These are phyloP conservation scores for Collybiopsis confluens DNA, from an alignment of 768 basidiomycete genomes.

Conservation along the genomic window DNA sequence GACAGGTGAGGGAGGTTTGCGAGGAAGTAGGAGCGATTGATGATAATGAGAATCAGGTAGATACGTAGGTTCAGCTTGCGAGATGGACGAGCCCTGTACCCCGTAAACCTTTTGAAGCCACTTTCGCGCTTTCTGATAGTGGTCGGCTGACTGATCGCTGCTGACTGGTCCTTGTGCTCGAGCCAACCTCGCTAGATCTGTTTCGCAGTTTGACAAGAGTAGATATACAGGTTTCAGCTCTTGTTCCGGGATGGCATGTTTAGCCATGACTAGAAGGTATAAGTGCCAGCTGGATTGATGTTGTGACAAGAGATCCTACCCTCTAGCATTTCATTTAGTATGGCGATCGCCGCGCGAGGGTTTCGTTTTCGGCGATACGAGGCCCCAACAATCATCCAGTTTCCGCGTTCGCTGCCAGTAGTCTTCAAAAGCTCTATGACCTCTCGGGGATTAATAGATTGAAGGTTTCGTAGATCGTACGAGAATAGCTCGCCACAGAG, in stretches of 20 bases:
- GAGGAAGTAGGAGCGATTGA: background rate
- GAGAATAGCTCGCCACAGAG: constrained; percentile 36
- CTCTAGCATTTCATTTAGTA: constrained; percentile 43
- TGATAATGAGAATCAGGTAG: background rate
- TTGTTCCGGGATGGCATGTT: constrained; percentile 28
- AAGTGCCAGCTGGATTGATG: background rate
- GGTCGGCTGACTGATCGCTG: too few species aligned
- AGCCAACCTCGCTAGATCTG: constrained; percentile 34
- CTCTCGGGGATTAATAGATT: constrained; percentile 36
- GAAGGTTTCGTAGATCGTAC: constrained; percentile 39
- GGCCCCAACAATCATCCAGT: constrained; percentile 53
- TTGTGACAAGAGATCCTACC: constrained; percentile 25
- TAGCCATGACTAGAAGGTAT: constrained; percentile 32
- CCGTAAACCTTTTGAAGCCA: constrained; percentile 52
- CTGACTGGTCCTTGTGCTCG: constrained; percentile 23
- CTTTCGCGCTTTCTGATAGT: constrained; percentile 35
- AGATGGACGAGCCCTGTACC: background rate
- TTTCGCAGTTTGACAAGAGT: constrained; percentile 51
- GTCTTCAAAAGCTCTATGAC: constrained; percentile 44
- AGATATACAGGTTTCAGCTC: constrained; percentile 48
- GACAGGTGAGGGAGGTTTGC: background rate
- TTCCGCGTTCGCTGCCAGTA: constrained; percentile 42
- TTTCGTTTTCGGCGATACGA: constrained; percentile 50
- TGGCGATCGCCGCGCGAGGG: constrained; percentile 36
- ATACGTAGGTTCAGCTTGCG: background rate